These are phyloP conservation scores for Penicillium sp. DNA, from an alignment of 2,329 filamentous ascomycete species.

Conservation along the genomic window DNA sequence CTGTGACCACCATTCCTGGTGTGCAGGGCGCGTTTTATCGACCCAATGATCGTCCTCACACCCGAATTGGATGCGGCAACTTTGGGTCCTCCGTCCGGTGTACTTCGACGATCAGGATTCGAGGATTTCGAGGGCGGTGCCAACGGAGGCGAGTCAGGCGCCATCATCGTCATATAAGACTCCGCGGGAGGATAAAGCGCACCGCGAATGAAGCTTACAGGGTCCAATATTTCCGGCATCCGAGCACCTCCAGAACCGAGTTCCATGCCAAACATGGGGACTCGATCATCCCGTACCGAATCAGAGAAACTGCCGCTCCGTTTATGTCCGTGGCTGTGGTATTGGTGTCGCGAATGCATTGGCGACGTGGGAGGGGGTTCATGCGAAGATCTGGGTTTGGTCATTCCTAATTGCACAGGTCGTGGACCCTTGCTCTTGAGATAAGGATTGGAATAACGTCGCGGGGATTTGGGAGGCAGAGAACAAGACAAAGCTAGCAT, in stretches of 20 bases:
- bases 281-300: conserved; percentile 68
- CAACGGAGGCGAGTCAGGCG: conserved; percentile 49
- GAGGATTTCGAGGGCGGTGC: conserved; percentile 27
- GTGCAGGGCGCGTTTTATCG: conserved; percentile 77
- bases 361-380: conserved; percentile 30
- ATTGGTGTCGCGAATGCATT: conserved; percentile 46
- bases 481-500: conserved; percentile 61
- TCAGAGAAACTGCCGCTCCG: conserved; percentile 86
- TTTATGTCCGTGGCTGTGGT: conserved; percentile 62
- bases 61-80: conserved; percentile 52
- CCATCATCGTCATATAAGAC: conserved; percentile 69
- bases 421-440: conserved; percentile 39
- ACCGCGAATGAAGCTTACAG: conserved; percentile 82
- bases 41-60: conserved; percentile 82
- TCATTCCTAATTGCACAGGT: conserved; percentile 40
- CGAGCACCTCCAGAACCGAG: conserved; percentile 44
- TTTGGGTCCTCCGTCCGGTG: conserved; percentile 28
- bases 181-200: conserved; percentile 79
- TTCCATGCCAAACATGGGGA: conserved; percentile 51
- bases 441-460: conserved; percentile 35
- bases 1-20: conserved; percentile 48
- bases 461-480: conserved; percentile 50
- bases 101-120: conserved; percentile 30
- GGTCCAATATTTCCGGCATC: conserved; percentile 64
- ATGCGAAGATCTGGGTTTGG: conserved; percentile 30